Evolutionary conservation across 2,329 filamentous ascomycete species (phyloP), one percentile per base, ranked within the genome.

Genomic region (Colletotrichum tanaceti): DNA sequence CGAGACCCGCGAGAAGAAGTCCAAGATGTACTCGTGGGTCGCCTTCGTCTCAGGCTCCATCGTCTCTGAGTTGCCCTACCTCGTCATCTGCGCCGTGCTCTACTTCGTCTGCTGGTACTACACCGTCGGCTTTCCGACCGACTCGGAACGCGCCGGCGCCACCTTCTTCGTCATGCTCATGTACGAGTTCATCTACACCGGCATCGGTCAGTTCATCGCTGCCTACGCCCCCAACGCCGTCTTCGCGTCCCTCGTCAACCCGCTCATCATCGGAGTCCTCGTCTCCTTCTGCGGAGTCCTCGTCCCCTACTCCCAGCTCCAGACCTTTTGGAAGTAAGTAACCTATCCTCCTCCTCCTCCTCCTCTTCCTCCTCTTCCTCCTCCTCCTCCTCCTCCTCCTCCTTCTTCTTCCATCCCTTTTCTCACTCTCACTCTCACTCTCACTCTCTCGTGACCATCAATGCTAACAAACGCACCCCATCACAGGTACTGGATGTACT

Each of bases 261-360:
- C 87, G 0, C 74, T 90, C 0, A 60, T 89, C 13, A 78, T 90
- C 63, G 82, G 84, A 74, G 76, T 88, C 47, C 81, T 93, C 3
- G 84, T 93, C 10, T 87, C 86, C 1, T 94, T 94, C 81, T 93
- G 91, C 73, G 92, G 92, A 70, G 90, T 94, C 1, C 82, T 93
- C 5, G 91, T 93, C 0, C 91, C 91, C 0, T 92, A 90, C 71
- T 73, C 73, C 0, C 83, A 85, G 32, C 83, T 94, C 24, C 86
- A 88, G 10, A 73, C 77, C 0, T 93, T 93, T 77, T 94, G 91
- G 91, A 80, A 82, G 28, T 85, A 28, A 28, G 28, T 28, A 28
- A 28, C 28, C 28, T 28, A 28, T 28, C 28, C 28, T 28, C n/a
- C n/a, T n/a, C n/a, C n/a, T n/a, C n/a, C n/a, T n/a, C n/a, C n/a